Percentiles rank a stretch among this genome's conserved stretches.
These are phyloP conservation scores for Cercospora citrullina DNA, from an alignment of 2,329 filamentous ascomycete genomes.

Conservation along the genomic window DNA sequence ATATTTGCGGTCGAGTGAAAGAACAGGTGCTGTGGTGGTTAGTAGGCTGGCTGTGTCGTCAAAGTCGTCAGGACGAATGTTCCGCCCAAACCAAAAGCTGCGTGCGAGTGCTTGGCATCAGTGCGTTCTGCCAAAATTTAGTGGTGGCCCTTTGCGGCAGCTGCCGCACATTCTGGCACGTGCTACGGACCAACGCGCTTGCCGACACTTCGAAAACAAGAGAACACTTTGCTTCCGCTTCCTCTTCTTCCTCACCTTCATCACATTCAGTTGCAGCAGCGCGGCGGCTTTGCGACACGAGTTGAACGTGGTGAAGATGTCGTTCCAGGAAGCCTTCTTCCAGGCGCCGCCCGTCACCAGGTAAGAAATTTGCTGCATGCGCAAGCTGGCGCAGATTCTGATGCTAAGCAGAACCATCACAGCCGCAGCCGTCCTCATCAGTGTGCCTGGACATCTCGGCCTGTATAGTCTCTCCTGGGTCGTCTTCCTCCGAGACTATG, in stretches of 20 bases:
- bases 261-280: conserved; percentile 5
- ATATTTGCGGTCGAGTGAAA: conserved; percentile 44
- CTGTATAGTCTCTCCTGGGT: conserved; percentile 56
- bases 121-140: not conserved
- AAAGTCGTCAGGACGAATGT: conserved; percentile 7
- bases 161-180: not conserved
- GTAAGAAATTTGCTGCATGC: conserved; percentile 46
- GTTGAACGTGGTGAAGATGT: conserved; percentile 17
- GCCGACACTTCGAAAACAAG: not conserved
- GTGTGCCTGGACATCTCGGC: conserved; percentile 60
- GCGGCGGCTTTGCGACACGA: not conserved
- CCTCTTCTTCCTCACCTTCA: not conserved
- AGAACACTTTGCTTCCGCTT: conserved; percentile 15
- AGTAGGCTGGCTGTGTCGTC: conserved; percentile 16
- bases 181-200: not conserved
- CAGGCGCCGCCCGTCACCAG: conserved; percentile 65
- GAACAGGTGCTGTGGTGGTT: conserved; percentile 28
- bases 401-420: conserved; percentile 66
- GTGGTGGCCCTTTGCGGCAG: not conserved
- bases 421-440: conserved; percentile 63
- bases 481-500: conserved; percentile 53
- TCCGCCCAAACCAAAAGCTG: not conserved
- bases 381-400: conserved; percentile 39
- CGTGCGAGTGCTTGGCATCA: conserved; percentile 7
- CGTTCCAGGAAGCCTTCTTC: conserved; percentile 46